Base-by-base conservation (phyloP, 768 basidiomycete genomes). In the Lentinula detonsa region DNA sequence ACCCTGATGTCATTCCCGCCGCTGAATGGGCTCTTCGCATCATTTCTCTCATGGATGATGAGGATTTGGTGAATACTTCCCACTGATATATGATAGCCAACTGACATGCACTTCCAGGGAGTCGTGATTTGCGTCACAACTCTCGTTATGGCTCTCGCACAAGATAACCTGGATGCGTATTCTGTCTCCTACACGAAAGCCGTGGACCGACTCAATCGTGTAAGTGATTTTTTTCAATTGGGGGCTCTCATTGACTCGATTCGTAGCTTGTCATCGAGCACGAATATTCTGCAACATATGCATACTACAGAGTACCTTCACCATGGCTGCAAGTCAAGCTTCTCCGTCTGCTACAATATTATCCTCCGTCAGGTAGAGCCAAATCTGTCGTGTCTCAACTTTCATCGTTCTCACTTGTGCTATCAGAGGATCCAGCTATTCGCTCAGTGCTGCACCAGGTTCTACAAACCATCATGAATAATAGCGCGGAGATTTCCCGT, bases 251-350 rank as follows among this genome's bases (percentile, higher is more conserved):
- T 45, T 55, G 49, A 31, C 54, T 54, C 18, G 1, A n/a, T 2
- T 16, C 13, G 5, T 64, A 96, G 94, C 81, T 99, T 66, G 83
- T 98, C 16, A 89, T 98, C 64, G 92, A 95, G 66, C 88, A 90
- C 63, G 93, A 98, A 69, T 96, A 90, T 69, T 78, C 87, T 7
- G 80, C 89, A 39, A 90, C 92, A 54, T 99, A 99, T 70, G 83
- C 95, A 16, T 99, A 99, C 72, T 99, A 99, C 75, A 94, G 95
- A 75, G 93, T 98, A 2, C 96, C 96, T 21, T 91, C 91, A 23
- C 96, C 96, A 0, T 98, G 96, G 97, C 78, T 98, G 37, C 96
- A 98, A 75, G 93, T 98, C 64, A 97, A 98, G 72, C 82, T 99
- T 2, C 79, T 99, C 13, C 88, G 94, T 23, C 73, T 99, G 15